Percentiles rank a stretch among this genome's conserved stretches.
Evolutionary conservation across 1,284 basidiomycete genomes (phyloP).

Genomic region (Agaricales sp.): DNA sequence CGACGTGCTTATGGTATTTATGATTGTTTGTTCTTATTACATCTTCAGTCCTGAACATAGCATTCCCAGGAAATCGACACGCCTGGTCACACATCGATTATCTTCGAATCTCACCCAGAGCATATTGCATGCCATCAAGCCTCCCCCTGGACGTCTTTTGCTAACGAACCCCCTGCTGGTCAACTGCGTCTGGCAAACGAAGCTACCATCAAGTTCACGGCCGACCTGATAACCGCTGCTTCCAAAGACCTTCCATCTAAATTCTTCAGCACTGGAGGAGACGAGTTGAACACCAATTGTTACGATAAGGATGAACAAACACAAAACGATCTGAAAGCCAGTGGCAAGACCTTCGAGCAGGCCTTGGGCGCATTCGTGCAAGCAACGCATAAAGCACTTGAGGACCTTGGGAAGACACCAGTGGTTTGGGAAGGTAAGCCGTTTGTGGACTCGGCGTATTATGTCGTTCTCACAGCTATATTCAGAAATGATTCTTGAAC

Average conservation of each 20-base stretch:
- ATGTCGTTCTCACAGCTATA: too few relatives aligned
- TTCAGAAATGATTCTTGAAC: too few relatives aligned
- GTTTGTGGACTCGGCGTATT: too few relatives aligned
- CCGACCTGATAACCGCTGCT: conserved; percentile 27
- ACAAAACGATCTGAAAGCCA: conserved; percentile 34
- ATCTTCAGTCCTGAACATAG: too few relatives aligned
- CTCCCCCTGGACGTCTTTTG: conserved; percentile 54
- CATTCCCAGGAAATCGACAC: conserved; percentile 79
- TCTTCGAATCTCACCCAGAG: conserved; percentile 59
- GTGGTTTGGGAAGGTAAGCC: conserved; percentile 30
- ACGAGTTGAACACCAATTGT: conserved; percentile 70
- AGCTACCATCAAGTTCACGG: conserved; percentile 32
- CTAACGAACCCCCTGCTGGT: conserved; percentile 73
- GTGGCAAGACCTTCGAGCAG: conserved; percentile 46
- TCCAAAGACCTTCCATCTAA: conserved; percentile 39
- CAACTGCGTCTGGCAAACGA: conserved; percentile 62
- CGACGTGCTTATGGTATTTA: conserved; percentile 69
- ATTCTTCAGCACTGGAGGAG: conserved; percentile 74
- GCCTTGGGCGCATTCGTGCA: conserved; percentile 56
- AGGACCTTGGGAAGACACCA: conserved; percentile 38
- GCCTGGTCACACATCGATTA: conserved; percentile 70
- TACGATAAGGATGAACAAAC: conserved; percentile 56
- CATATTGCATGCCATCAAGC: conserved; percentile 62
- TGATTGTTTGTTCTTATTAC: too few relatives aligned
- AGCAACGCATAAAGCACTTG: conserved; percentile 37